These are phyloP conservation scores for Fusarium beomiforme DNA, from an alignment of 2,329 filamentous ascomycete genomes.

Conservation along the genomic window DNA sequence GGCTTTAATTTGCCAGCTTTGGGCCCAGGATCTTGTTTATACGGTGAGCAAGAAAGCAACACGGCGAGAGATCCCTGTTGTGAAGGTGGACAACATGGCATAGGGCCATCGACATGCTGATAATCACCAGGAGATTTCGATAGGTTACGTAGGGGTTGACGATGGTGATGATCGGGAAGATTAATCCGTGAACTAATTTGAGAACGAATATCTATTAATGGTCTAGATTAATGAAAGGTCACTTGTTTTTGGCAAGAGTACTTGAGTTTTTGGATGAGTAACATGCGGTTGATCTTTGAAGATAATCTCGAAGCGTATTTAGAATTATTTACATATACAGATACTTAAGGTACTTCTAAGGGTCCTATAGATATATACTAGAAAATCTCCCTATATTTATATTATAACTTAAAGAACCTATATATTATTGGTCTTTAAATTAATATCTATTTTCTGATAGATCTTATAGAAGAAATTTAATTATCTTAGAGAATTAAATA, in stretches of 20 bases:
- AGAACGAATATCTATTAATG: not conserved
- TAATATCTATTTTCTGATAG: no score
- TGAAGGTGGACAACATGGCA: slow-evolving; percentile 57
- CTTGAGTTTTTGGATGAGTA: not conserved
- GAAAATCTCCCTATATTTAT: no score
- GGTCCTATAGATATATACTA: no score
- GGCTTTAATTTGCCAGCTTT: slow-evolving; percentile 75
- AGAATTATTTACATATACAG: not conserved
- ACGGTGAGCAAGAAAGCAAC: slow-evolving; percentile 76
- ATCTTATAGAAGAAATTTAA: no score
- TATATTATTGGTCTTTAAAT: no score
- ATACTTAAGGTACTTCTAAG: no score
- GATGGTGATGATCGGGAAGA: not conserved
- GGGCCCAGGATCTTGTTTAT: slow-evolving; percentile 75
- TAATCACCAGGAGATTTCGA: not conserved
- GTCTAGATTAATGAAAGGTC: not conserved
- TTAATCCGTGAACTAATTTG: not conserved
- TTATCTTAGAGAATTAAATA: no score
- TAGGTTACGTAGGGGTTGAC: not conserved
- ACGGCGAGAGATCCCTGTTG: slow-evolving; percentile 58
- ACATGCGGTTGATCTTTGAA: not conserved
- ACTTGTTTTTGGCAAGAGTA: not conserved
- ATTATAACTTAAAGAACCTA: no score
- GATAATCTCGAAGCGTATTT: not conserved
- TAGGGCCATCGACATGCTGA: slow-evolving; percentile 38